phyloP scores from a whole-genome alignment of 257 asterid genomes.

The Gentiana dahurica region DNA sequence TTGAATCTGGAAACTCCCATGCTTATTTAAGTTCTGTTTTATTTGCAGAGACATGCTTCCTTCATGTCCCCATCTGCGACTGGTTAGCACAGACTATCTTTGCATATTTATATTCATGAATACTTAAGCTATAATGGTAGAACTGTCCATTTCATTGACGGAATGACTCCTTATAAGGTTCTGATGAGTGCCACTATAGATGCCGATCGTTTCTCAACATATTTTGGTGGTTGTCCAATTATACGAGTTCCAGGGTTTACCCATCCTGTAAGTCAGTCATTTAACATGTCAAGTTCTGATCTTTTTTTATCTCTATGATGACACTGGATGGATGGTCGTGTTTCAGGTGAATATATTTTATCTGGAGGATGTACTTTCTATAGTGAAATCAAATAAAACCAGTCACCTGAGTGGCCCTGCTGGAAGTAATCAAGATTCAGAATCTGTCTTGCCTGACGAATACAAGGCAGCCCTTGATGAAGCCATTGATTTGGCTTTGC shows the following conservation, averaged over 20 bases:
- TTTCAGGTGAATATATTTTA: slow-evolving; percentile 65
- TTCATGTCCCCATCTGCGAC: slow-evolving; percentile 63
- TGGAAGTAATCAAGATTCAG: slow-evolving; percentile 19
- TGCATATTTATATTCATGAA: neutral
- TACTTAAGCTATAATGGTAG: neutral
- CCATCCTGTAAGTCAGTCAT: slow-evolving; percentile 52
- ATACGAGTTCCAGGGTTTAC: slow-evolving; percentile 91
- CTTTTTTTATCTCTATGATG: slow-evolving; percentile 10
- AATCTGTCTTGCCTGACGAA: slow-evolving; percentile 44
- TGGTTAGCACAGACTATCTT: slow-evolving; percentile 43
- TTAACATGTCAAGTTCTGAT: neutral
- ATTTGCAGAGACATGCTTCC: slow-evolving; percentile 81
- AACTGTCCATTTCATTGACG: slow-evolving; percentile 11
- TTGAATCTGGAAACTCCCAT: slow-evolving; percentile 5
- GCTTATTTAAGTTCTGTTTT: slow-evolving; percentile 17
- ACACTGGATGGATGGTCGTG: slow-evolving; percentile 13
- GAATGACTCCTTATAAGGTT: slow-evolving; percentile 38
- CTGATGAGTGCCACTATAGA: slow-evolving; percentile 97
- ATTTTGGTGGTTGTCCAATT: slow-evolving; percentile 85
- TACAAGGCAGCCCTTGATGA: slow-evolving; percentile 60
- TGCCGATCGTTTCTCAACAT: slow-evolving; percentile 75
- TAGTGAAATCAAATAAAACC: slow-evolving; percentile 36
- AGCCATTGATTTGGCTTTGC: slow-evolving; percentile 61
- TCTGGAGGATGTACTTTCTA: slow-evolving; percentile 75
- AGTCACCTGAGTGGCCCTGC: slow-evolving; percentile 19